A percentile compares a stretch with the other conserved stretches of the same genome.
These are phyloP conservation scores for Ulota crispa DNA, from an alignment of 225 moss, liverwort and hornwort species.

Conservation along the genomic window DNA sequence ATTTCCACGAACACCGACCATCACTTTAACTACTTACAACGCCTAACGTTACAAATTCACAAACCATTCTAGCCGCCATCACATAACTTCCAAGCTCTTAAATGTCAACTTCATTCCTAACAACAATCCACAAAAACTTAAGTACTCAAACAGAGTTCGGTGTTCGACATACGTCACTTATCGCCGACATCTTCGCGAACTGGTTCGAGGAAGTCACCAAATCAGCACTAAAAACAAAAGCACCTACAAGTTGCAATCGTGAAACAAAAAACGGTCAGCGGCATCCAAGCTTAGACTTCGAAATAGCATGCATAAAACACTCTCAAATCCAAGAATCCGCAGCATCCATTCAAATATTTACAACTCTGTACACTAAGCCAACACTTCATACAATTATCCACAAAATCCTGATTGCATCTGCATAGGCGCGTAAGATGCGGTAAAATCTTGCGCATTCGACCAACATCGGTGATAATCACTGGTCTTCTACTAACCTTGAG, in stretches of 20 bases:
- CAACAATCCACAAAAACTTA: not conserved
- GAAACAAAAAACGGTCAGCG: not conserved
- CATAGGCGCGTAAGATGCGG: not conserved
- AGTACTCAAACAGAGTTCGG: not conserved
- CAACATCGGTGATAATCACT: not conserved
- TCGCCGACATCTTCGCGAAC: constrained; percentile 25
- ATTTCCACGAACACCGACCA: constrained; percentile 2
- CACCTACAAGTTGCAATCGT: constrained; percentile 9
- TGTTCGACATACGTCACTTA: constrained; percentile 19
- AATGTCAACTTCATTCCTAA: not conserved
- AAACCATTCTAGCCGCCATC: not conserved
- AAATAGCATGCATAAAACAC: not conserved
- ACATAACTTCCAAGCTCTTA: not conserved
- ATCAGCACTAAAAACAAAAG: not conserved
- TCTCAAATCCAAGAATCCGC: not conserved
- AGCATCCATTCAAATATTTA: not conserved
- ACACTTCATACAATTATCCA: not conserved
- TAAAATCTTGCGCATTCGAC: not conserved
- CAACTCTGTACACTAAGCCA: no score
- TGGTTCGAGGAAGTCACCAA: not conserved
- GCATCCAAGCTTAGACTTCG: not conserved
- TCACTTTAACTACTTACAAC: not conserved
- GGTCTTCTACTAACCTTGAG: not conserved
- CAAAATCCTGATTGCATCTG: not conserved
- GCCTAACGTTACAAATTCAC: not conserved